Evolutionary conservation across 2,329 filamentous ascomycete genomes (phyloP), one percentile per base, ranked within the genome.

Genomic region (Xylaria multiplex): DNA sequence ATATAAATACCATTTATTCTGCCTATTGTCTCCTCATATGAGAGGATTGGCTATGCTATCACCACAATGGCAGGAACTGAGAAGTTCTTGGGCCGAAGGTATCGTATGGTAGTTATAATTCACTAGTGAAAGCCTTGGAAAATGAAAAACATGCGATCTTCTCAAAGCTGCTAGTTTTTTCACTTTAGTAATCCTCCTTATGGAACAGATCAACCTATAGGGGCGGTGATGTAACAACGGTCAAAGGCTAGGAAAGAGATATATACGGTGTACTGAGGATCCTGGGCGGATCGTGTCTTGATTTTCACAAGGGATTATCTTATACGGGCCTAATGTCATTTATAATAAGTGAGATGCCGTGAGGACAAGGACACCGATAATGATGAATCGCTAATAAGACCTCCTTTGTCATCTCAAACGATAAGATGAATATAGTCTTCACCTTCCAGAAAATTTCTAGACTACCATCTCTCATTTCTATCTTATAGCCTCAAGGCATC

Each of bases 361-460:
- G 59, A 59, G 30, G 46, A 63, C 50, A 68, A 63, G 40, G 59
- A 65, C 49, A n/a, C 22, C n/a, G 2, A 59, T 19, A 22, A 19
- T n/a, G 22, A 46, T 56, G 55, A 43, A 24, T 55, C 16, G 13
- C 57, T 49, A 19, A 48, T 62, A 22, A 68, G 60, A 64, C 63
- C 40, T 59, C 60, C 72, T 74, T 74, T 70, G 71, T 64, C 24
- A 43, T n/a, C 27, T 43, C 37, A 43, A 59, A 65, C 52, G 62
- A 74, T 71, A 72, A 74, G 64, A 72, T 70, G 65, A 68, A 59
- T 65, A 64, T 65, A 58, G 35, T 46, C 42, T 22, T 66, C 62
- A 61, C 63, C 59, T 69, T 67, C 62, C 67, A 67, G 68, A 74
- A 72, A 69, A 32, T 52, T 71, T 71, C 70, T 63, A 65, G 67